A percentile compares a stretch with the other conserved stretches of the same genome.
These are phyloP conservation scores for Myxozyma neotropica DNA, from an alignment of 805 yeast genomes.

Conservation along the genomic window DNA sequence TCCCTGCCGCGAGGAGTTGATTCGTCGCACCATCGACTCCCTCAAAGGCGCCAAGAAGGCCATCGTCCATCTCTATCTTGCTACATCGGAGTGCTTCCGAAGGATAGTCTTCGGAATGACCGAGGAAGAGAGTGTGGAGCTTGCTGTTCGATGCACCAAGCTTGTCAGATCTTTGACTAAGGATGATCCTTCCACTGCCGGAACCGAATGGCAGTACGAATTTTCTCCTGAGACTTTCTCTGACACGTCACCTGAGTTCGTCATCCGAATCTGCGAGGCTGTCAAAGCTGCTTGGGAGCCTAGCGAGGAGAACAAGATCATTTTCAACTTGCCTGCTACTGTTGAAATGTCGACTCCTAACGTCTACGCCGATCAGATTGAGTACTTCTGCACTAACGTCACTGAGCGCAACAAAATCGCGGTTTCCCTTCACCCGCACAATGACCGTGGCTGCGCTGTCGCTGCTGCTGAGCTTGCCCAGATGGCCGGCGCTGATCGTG, in stretches of 20 bases:
- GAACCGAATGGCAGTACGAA: slow-evolving; percentile 72
- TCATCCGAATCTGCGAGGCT: slow-evolving; percentile 68
- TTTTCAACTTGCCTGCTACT: slow-evolving; percentile 82
- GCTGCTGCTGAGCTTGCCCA: slow-evolving; percentile 84
- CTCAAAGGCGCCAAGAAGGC: slow-evolving; percentile 75
- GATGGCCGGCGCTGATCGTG: slow-evolving; percentile 85
- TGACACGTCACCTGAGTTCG: slow-evolving; percentile 67
- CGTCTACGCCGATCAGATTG: slow-evolving; percentile 82
- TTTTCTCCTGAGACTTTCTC: slow-evolving; percentile 81
- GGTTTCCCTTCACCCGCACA: slow-evolving; percentile 79
- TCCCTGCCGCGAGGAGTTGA: slow-evolving; percentile 75
- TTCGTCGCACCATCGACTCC: slow-evolving; percentile 70
- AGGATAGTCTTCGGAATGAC: slow-evolving; percentile 66
- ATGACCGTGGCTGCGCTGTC: slow-evolving; percentile 86
- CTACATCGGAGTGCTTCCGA: slow-evolving; percentile 74
- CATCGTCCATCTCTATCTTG: slow-evolving; percentile 73
- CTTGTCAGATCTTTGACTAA: slow-evolving; percentile 69
- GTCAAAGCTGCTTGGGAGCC: slow-evolving; percentile 79
- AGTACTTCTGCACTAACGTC: slow-evolving; percentile 64
- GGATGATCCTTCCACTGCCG: slow-evolving; percentile 57
- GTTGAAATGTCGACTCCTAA: slow-evolving; percentile 82
- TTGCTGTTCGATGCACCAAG: slow-evolving; percentile 65
- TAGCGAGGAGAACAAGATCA: slow-evolving; percentile 62
- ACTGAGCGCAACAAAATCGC: slow-evolving; percentile 69
- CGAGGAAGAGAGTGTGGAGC: slow-evolving; percentile 56